A percentile compares a stretch with the other conserved stretches of the same genome.
phyloP scores from a whole-genome alignment of 2,329 filamentous ascomycete species.

The Pochonia chlamydosporia region DNA sequence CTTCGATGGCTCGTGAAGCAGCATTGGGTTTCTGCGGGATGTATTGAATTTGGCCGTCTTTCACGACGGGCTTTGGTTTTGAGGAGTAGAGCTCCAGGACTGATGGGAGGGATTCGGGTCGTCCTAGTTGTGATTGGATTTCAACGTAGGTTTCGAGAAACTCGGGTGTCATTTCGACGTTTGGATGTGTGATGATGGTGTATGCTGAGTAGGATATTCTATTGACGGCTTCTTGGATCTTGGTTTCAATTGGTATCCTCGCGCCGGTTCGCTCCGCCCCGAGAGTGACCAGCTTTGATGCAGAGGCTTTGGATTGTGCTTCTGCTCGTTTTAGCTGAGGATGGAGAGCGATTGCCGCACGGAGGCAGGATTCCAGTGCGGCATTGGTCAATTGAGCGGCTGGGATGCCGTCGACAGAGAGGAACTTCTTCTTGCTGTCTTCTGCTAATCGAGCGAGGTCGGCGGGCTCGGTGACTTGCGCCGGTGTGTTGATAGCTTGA shows the following conservation, averaged over 20 bases:
- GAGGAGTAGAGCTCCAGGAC: constrained; percentile 77
- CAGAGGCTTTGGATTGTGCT: constrained; percentile 37
- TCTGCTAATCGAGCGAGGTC: constrained; percentile 36
- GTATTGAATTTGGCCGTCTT: constrained; percentile 54
- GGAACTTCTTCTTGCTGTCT: constrained; percentile 36
- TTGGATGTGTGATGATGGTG: constrained; percentile 63
- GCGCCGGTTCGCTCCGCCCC: constrained; percentile 29
- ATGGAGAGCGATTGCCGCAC: constrained; percentile 37
- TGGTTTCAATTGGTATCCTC: constrained; percentile 23
- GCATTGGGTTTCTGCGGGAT: constrained; percentile 60
- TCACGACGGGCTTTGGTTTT: constrained; percentile 66
- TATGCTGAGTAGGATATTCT: constrained; percentile 58
- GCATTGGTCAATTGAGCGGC: constrained; percentile 35
- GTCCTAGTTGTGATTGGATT: constrained; percentile 67
- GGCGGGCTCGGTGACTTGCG: constrained; percentile 29
- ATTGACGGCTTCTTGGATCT: constrained; percentile 39
- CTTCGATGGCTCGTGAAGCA: constrained; percentile 65
- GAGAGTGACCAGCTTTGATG: constrained; percentile 48
- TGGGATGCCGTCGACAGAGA: constrained; percentile 39
- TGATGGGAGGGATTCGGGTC: constrained; percentile 70
- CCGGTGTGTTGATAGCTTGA: not conserved
- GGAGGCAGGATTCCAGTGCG: constrained; percentile 39
- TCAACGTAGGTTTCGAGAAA: constrained; percentile 70
- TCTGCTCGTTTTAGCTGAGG: constrained; percentile 34
- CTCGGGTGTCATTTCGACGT: constrained; percentile 72